Evolutionary conservation across 2,329 filamentous ascomycete species (phyloP), one percentile per base, ranked within the genome.

Genomic region (Stagonosporopsis chrysanthemi): DNA sequence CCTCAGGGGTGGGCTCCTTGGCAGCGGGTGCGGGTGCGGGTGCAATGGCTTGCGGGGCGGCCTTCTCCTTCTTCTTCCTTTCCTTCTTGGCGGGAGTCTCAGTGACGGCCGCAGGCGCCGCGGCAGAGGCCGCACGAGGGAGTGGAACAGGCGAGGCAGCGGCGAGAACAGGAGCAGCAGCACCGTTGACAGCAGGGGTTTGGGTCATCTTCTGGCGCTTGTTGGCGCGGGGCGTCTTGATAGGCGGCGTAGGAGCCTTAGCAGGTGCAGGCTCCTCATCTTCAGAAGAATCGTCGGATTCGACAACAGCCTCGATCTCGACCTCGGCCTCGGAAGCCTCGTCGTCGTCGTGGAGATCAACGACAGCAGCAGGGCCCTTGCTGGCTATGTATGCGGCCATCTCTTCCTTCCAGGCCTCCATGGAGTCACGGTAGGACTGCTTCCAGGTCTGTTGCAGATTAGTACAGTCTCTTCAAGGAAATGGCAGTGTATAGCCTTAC

Each of bases 311-410:
- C 78, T 77, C 70, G n/a, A 62, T 54, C 23, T 68, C 67, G 31
- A 49, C 56, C 22, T 70, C 68, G 22, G 67, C 69, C 47, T 70
- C 72, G 29, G 69, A 68, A n/a, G 61, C 70, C 78, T 75, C 67
- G 19, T 78, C 72, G 43, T 74, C 75, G 17, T 78, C 78, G 58
- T 79, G 77, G 40, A 81, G 74, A 44, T 82, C 81, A 31, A 77
- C 71, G 17, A 77, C 71, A n/a, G 73, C 75, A 49, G 79, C 66
- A 47, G 60, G 64, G 44, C 69, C 72, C 39, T 65, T 68, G 24
- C 77, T 79, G 48, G 82, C 82, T 68, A 85, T 83, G 78, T 88
- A 89, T 3, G 78, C 80, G 47, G 79, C 78, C 70, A 85, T 79
- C 49, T 84, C 81, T 52, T 81, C 76, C 64, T 84, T 82, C 76